Evolutionary conservation across 768 basidiomycete species (phyloP).

Genomic region (Podaxis pistillaris): DNA sequence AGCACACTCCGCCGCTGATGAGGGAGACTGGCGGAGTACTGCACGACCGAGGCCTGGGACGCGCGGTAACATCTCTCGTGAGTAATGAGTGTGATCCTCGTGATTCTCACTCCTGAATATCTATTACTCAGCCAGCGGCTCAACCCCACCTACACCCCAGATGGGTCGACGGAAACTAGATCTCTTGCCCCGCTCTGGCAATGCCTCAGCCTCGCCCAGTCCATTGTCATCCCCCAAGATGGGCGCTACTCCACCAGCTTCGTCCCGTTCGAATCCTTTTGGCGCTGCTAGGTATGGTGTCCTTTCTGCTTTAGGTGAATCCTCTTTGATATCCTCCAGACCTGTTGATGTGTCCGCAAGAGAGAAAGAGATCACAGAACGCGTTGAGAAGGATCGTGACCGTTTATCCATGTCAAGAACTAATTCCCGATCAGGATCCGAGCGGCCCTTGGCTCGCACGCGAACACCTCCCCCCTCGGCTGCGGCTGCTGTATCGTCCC

Average conservation of each 20-base stretch:
- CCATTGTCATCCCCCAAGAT: slow-evolving; percentile 82
- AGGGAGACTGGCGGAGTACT: slow-evolving; percentile 70
- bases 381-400: slow-evolving; percentile 66
- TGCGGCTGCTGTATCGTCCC: slow-evolving; percentile 27
- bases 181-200: slow-evolving; percentile 76
- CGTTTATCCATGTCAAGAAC: slow-evolving; percentile 52
- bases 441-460: slow-evolving; percentile 37
- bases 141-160: slow-evolving; percentile 82
- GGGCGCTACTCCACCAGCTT: slow-evolving; percentile 38
- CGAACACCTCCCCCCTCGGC: slow-evolving; percentile 31
- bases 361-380: slow-evolving; percentile 74
- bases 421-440: slow-evolving; percentile 48
- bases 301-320: background rate
- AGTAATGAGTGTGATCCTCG: slow-evolving; percentile 24
- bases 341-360: slow-evolving; percentile 81
- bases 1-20: slow-evolving; percentile 48
- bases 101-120: slow-evolving; percentile 10
- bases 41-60: slow-evolving; percentile 38
- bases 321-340: slow-evolving; percentile 32
- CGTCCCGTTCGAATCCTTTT: slow-evolving; percentile 72
- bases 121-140: slow-evolving; percentile 51
- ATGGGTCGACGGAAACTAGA: slow-evolving; percentile 79
- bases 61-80: slow-evolving; percentile 61
- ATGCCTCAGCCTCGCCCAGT: slow-evolving; percentile 64
- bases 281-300: slow-evolving; percentile 73